A percentile compares a stretch with the other conserved stretches of the same genome.
These are phyloP conservation scores for Colletotrichum graminicola DNA, from an alignment of 2,329 filamentous ascomycete genomes.

Conservation along the genomic window DNA sequence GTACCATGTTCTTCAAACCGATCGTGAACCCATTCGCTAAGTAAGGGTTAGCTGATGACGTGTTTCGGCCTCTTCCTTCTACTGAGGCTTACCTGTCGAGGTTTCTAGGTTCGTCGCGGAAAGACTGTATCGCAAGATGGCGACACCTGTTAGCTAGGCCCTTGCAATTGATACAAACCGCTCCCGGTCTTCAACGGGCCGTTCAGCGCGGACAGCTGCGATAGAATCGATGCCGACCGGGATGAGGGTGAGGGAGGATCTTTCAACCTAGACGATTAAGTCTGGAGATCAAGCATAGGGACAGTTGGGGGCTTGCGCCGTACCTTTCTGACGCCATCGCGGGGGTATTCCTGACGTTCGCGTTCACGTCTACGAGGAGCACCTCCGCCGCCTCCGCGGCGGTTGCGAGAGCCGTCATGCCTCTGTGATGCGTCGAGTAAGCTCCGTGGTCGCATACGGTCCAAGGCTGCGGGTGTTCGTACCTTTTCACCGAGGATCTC, in stretches of 20 bases:
- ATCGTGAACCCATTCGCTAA: conserved; percentile 94
- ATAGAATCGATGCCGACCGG: conserved; percentile 33
- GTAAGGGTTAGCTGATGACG: conserved; percentile 44
- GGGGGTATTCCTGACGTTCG: conserved; percentile 68
- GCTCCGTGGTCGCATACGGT: conserved; percentile 8
- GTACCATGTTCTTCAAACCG: conserved; percentile 82
- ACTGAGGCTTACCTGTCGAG: conserved; percentile 73
- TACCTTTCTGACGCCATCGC: conserved; percentile 94
- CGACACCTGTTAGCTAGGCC: conserved; percentile 52
- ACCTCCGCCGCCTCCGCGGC: conserved; percentile 48
- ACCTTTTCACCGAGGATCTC: conserved; percentile 68
- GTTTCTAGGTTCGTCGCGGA: conserved; percentile 73
- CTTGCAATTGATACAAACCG: conserved; percentile 32
- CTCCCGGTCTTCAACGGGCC: conserved; percentile 35
- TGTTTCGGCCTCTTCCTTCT: neutral
- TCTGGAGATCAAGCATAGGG: conserved; percentile 18
- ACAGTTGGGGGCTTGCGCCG: conserved; percentile 28
- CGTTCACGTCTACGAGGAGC: conserved; percentile 45
- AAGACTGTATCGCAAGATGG: conserved; percentile 65
- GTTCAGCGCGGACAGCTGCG: conserved; percentile 24
- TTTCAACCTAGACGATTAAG: conserved; percentile 41
- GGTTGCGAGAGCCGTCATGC: conserved; percentile 53
- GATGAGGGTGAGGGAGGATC: conserved; percentile 42
- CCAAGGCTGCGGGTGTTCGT: conserved; percentile 48
- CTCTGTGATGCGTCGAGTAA: conserved; percentile 37